Base-by-base conservation (phyloP, 441 rosid genomes). In the Gossypium aridum region DNA sequence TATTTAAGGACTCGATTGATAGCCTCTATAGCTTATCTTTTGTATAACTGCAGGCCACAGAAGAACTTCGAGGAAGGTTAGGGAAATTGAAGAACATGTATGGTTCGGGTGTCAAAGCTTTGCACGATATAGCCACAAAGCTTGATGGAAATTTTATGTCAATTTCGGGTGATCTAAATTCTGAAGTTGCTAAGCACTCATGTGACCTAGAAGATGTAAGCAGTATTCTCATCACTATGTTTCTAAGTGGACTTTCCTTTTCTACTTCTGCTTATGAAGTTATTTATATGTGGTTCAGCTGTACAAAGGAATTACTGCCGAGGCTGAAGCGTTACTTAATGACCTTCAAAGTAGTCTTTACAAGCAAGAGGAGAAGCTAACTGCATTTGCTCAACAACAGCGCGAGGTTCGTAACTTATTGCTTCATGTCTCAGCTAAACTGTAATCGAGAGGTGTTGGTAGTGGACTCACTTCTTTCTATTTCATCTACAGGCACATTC, bases 151-250 rank as follows among this genome's bases (percentile, higher is more conserved):
- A 90, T 76, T 85, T 92, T 79, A 85, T 77, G 79, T 86, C 96
- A 63, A 90, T 97, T 62, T 90, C 87, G 80, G 82, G 83, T 60
- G 81, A 83, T 86, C 79, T 97, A 70, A 91, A 90, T 79, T 85
- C 97, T 64, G 94, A 92, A 86, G 95, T 94, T 83, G 83, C 87
- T n/a, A 88, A 85, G 75, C 98, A 94, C 82, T 97, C 96, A 3
- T 78, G 80, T 81, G 89, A 88, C 43, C 86, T 94, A 51, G 98
- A 94, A 82, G 85, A 85, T 73, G 99, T 96, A 84, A 89, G 92
- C 22, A 20, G 22, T 20, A 20, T 20, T 20, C 22, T 20, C 22
- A 20, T 20, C 22, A 20, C 22, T 20, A 20, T 20, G 22, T 20
- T 20, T 20, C 22, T 7, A 59, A 67, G 22, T 68, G 28, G 26